A percentile compares a stretch with the other conserved stretches of the same genome.
phyloP scores from a whole-genome alignment of 148 eudicot species.

The Cornus controversa region DNA sequence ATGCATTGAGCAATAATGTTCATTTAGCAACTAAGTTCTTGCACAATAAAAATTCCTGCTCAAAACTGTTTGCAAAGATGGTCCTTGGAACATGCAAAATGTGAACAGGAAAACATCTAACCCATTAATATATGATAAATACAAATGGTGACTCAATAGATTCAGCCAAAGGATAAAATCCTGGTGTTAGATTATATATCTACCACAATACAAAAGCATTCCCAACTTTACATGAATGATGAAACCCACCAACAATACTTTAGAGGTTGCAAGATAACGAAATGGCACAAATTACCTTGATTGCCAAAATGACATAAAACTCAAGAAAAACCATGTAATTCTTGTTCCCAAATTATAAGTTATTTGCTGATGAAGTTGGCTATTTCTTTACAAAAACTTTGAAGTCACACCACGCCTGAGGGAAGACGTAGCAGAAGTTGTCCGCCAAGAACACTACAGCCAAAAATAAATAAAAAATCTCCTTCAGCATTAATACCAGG shows the following conservation, averaged over 20 bases:
- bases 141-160: too few species aligned
- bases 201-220: background rate
- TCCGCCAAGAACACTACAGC: constrained; percentile 23
- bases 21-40: too few species aligned
- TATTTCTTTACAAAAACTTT: background rate
- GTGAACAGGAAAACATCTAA: too few species aligned
- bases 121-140: too few species aligned
- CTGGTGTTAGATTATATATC: background rate
- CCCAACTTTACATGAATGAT: background rate
- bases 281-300: background rate
- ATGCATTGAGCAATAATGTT: too few species aligned
- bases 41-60: too few species aligned
- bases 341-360: background rate
- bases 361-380: background rate
- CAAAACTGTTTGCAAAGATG: too few species aligned
- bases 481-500: background rate
- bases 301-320: background rate
- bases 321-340: too few species aligned
- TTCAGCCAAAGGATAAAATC: too few species aligned
- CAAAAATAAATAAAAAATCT: background rate
- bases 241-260: too few species aligned
- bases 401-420: constrained; percentile 19
- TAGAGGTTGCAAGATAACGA: too few species aligned
- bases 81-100: too few species aligned
- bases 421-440: constrained; percentile 29